These are phyloP conservation scores for Imleria badia DNA, from an alignment of 768 basidiomycete species.

Conservation along the genomic window DNA sequence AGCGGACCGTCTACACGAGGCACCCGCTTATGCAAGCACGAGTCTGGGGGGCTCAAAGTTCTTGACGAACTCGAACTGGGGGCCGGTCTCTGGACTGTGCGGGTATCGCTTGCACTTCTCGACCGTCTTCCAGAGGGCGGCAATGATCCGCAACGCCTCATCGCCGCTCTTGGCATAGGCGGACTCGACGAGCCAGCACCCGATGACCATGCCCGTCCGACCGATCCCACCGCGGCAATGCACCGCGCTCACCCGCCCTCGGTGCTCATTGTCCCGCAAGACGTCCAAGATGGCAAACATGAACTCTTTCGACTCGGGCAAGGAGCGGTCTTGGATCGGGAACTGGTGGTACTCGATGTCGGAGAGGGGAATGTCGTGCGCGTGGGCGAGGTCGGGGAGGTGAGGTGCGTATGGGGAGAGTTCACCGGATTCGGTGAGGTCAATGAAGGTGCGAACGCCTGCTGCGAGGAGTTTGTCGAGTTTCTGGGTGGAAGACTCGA, in stretches of 20 bases:
- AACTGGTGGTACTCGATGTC: conserved; percentile 76
- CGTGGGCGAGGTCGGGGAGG: conserved; percentile 51
- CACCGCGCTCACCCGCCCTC: conserved; percentile 65
- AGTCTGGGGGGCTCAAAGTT: conserved; percentile 44
- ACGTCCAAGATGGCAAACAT: conserved; percentile 60
- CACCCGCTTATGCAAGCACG: conserved; percentile 12
- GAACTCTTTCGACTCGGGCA: conserved; percentile 58
- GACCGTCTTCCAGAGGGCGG: conserved; percentile 68
- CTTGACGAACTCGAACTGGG: conserved; percentile 73
- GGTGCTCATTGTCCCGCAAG: conserved; percentile 56
- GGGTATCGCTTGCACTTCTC: conserved; percentile 78
- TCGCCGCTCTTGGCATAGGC: conserved; percentile 59
- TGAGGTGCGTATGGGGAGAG: conserved; percentile 62
- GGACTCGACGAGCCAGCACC: conserved; percentile 77
- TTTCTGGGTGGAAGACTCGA: conserved; percentile 55
- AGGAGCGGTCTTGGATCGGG: conserved; percentile 70
- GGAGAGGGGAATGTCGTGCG: conserved; percentile 53
- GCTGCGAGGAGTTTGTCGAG: conserved; percentile 69
- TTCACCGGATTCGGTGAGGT: conserved; percentile 81
- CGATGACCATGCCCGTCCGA: conserved; percentile 59
- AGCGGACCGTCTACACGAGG: not conserved
- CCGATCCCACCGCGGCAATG: conserved; percentile 83
- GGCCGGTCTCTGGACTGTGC: conserved; percentile 76
- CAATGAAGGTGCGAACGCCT: conserved; percentile 79
- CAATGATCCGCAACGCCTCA: conserved; percentile 65